Conservation (phyloP, 257 asterid species). For the Paraleonurus japonicus region DNA sequence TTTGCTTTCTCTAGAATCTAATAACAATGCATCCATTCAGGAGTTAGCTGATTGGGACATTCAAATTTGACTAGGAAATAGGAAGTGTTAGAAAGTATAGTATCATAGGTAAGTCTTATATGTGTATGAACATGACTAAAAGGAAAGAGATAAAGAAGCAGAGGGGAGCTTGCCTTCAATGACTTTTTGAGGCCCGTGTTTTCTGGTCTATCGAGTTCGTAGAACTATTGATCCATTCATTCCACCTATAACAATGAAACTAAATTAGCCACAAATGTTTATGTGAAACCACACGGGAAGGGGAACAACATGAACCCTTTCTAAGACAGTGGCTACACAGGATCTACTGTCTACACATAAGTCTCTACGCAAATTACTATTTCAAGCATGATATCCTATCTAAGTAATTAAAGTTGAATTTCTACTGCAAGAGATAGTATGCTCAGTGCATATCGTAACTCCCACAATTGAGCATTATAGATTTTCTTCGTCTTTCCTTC, state of each 20-base stretch:
- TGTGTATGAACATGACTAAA: neutral
- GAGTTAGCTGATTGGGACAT: slow-evolving; percentile 42
- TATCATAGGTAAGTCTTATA: neutral
- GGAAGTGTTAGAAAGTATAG: neutral
- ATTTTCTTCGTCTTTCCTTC: neutral
- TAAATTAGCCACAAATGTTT: neutral
- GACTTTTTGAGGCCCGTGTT: slow-evolving; percentile 76
- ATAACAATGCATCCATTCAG: slow-evolving; percentile 44
- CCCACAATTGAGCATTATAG: neutral
- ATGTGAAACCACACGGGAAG: neutral
- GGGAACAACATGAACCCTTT: neutral
- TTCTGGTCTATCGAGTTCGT: slow-evolving; percentile 88
- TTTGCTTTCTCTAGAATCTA: slow-evolving; percentile 82
- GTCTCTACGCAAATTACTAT: neutral
- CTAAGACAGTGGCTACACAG: neutral
- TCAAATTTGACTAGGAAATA: slow-evolving; percentile 19
- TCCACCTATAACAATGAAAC: slow-evolving; percentile 58
- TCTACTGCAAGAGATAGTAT: neutral
- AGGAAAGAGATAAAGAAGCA: slow-evolving; percentile 13
- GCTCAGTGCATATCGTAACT: neutral
- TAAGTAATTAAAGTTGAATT: neutral
- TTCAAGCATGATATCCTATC: neutral
- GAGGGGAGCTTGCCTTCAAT: slow-evolving; percentile 55
- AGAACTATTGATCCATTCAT: slow-evolving; percentile 90
- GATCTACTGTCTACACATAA: neutral